Conservation (phyloP, 805 yeast genomes). For the Spencermartinsiella europaea region DNA sequence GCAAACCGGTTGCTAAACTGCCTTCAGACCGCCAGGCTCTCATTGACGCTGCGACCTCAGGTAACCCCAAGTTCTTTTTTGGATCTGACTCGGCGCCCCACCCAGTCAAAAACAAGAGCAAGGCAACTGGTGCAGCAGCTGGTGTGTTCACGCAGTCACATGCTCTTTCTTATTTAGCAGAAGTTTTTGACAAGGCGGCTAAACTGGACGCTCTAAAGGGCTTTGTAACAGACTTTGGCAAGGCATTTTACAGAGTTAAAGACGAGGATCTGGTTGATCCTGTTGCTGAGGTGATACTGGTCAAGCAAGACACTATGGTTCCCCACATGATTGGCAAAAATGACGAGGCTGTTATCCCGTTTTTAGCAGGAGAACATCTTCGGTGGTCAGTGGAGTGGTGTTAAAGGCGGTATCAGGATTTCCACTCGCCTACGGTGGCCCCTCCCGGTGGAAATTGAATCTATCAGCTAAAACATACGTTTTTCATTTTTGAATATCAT, state of each 20-base stretch:
- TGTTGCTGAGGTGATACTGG: constrained; percentile 44
- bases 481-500: too few species aligned
- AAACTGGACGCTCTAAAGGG: constrained; percentile 60
- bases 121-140: constrained; percentile 86
- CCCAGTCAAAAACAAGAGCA: constrained; percentile 72
- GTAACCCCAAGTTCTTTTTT: constrained; percentile 87
- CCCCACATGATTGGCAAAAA: constrained; percentile 52
- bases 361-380: constrained; percentile 73
- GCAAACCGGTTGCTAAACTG: constrained; percentile 96
- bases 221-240: constrained; percentile 75
- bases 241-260: constrained; percentile 59
- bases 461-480: too few species aligned
- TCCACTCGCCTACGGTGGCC: too few species aligned
- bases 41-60: constrained; percentile 83
- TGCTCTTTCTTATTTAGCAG: constrained; percentile 79
- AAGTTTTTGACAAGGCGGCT: constrained; percentile 65
- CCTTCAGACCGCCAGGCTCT: constrained; percentile 80
- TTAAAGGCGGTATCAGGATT: too few species aligned
- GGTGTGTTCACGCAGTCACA: constrained; percentile 91
- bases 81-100: constrained; percentile 99
- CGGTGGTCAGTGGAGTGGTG: constrained; percentile 74
- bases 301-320: constrained; percentile 45
- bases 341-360: constrained; percentile 68
- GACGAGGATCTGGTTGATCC: constrained; percentile 40
- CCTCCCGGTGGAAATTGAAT: too few species aligned